Evolutionary conservation across 805 yeast genomes (phyloP).

Genomic region (Metschnikowia anglica): DNA sequence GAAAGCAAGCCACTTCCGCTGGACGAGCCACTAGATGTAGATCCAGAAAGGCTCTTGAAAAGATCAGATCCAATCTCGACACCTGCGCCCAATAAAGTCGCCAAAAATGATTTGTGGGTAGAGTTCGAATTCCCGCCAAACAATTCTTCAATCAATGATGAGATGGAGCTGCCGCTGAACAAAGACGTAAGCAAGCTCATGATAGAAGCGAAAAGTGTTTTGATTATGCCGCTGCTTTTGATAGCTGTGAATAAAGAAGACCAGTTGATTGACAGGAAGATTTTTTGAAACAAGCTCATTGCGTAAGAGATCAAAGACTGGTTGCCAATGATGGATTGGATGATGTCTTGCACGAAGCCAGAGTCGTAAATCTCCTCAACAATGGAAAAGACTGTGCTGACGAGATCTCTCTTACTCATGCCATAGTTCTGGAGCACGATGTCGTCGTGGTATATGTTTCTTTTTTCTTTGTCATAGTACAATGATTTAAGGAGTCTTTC

Average conservation of each 20-base stretch:
- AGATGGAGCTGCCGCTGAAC: conserved; percentile 14
- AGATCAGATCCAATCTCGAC: conserved; percentile 18
- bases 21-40: conserved; percentile 7
- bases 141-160: conserved; percentile 14
- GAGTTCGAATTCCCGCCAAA: conserved; percentile 18
- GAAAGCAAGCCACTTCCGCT: conserved; percentile 17
- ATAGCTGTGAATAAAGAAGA: conserved; percentile 23
- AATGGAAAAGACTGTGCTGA: conserved; percentile 20
- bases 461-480: conserved; percentile 12
- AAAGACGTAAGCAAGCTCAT: conserved; percentile 19
- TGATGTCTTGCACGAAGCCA: conserved; percentile 24
- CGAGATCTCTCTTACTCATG: conserved; percentile 18
- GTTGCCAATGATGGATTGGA: conserved; percentile 27
- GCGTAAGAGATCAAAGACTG: conserved; percentile 22
- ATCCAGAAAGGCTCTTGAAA: conserved; percentile 15
- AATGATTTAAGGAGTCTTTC: conserved; percentile 15
- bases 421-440: conserved; percentile 12
- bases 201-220: conserved; percentile 17
- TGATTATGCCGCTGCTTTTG: conserved; percentile 29
- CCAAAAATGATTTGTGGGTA: conserved; percentile 17
- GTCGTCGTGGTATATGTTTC: conserved; percentile 14
- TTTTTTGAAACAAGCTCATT: conserved; percentile 21
- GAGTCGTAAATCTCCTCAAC: conserved; percentile 25
- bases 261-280: conserved; percentile 26
- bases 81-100: conserved; percentile 14